Conservation (phyloP, 495 filamentous ascomycete genomes). For the Tetracladium marchalianum region DNA sequence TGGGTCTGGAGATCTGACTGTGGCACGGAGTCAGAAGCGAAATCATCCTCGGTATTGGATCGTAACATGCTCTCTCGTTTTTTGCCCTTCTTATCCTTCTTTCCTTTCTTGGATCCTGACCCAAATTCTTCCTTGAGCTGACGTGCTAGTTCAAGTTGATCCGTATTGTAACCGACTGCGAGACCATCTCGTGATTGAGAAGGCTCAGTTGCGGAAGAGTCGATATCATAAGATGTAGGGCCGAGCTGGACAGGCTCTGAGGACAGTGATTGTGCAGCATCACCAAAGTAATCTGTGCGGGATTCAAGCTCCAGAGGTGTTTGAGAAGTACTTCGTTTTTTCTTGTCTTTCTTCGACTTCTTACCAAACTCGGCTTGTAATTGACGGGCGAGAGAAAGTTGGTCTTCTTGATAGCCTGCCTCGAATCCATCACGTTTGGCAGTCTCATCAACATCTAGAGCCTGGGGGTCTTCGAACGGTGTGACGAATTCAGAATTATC, state of each 20-base stretch:
- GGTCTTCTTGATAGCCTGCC: constrained; percentile 13
- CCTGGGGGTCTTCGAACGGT: background rate
- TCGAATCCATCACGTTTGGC: background rate
- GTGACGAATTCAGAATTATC: background rate
- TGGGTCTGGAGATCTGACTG: background rate
- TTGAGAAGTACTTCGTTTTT: constrained; percentile 10
- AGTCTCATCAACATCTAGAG: no score
- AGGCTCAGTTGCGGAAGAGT: background rate
- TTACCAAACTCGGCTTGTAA: constrained; percentile 24
- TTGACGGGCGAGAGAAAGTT: constrained; percentile 27
- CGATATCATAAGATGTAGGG: background rate
- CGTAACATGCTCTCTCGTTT: background rate
- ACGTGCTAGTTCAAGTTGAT: constrained; percentile 12
- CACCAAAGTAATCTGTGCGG: constrained; percentile 7
- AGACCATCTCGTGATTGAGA: constrained; percentile 3
- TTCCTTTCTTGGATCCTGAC: constrained; percentile 5
- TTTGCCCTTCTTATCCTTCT: constrained; percentile 20
- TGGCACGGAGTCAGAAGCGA: constrained; percentile 5
- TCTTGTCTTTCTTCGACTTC: constrained; percentile 31
- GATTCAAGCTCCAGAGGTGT: constrained; percentile 5
- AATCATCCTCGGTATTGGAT: constrained; percentile 10
- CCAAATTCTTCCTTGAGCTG: constrained; percentile 6
- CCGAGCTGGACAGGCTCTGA: background rate
- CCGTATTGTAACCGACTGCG: constrained; percentile 6
- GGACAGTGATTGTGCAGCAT: background rate